Evolutionary conservation across 495 filamentous ascomycete species (phyloP).

Genomic region (Aspergillus carlsbadensis): DNA sequence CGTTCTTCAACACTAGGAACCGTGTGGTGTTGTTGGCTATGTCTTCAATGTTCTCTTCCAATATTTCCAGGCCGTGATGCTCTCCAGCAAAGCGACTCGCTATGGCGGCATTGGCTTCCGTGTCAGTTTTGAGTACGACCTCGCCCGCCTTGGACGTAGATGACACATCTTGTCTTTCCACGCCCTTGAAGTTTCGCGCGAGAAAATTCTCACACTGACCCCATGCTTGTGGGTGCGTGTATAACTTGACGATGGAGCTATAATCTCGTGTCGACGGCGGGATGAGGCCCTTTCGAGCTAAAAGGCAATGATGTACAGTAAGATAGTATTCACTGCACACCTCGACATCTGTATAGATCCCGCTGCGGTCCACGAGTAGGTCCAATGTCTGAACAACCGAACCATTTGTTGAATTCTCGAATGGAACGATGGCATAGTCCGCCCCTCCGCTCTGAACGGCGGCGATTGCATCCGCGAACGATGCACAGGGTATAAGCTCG

Average conservation of each 20-base stretch:
- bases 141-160: conserved; percentile 83
- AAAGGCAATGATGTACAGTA: conserved; percentile 79
- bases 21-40: conserved; percentile 79
- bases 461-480: conserved; percentile 72
- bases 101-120: conserved; percentile 70
- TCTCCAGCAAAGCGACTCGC: conserved; percentile 71
- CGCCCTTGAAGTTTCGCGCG: conserved; percentile 57
- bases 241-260: conserved; percentile 53
- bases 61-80: conserved; percentile 60
- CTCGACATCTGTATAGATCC: conserved; percentile 58
- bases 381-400: conserved; percentile 86
- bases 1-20: conserved; percentile 73
- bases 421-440: conserved; percentile 80
- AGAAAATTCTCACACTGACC: conserved; percentile 87
- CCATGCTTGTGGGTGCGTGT: conserved; percentile 93
- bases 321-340: conserved; percentile 83
- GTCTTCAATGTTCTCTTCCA: conserved; percentile 81
- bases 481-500: conserved; percentile 56
- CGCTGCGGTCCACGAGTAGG: conserved; percentile 71
- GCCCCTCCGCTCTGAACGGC: conserved; percentile 64
- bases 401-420: conserved; percentile 95
- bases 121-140: conserved; percentile 60
- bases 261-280: conserved; percentile 25
- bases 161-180: conserved; percentile 79
- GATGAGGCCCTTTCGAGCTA: conserved; percentile 50